These are phyloP conservation scores for Irpex sp. DNA, from an alignment of 1,284 basidiomycete species.

Conservation along the genomic window DNA sequence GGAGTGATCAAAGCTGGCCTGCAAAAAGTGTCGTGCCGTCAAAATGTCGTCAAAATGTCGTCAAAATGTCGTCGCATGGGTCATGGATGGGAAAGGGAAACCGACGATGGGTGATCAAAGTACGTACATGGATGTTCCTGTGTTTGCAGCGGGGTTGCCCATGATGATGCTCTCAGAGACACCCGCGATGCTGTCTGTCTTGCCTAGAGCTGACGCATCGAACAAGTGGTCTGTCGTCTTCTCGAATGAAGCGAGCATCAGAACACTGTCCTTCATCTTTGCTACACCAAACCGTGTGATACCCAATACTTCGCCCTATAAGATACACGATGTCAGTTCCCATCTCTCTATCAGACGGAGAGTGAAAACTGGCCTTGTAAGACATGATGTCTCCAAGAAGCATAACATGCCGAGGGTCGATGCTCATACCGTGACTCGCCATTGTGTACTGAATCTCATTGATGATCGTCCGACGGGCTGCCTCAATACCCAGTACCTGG, in stretches of 20 bases:
- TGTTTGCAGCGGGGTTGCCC: constrained; percentile 95
- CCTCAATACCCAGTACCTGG: constrained; percentile 95
- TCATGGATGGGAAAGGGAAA: neutral
- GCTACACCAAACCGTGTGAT: constrained; percentile 99
- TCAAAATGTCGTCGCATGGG: neutral
- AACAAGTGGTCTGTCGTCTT: constrained; percentile 99
- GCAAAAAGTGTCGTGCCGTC: constrained; percentile 1
- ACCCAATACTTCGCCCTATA: constrained; percentile 94
- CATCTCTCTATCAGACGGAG: neutral
- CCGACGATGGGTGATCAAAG: no score
- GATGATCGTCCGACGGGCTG: constrained; percentile 92
- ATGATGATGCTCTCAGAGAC: constrained; percentile 99
- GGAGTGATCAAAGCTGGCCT: constrained; percentile 59
- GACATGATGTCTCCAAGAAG: constrained; percentile 98
- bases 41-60: no score
- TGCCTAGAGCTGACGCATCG: constrained; percentile 95
- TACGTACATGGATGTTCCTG: constrained; percentile 90
- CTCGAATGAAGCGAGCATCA: constrained; percentile 99
- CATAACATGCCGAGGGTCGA: constrained; percentile 99
- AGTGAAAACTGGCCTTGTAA: constrained; percentile 70
- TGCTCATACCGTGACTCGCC: constrained; percentile 97
- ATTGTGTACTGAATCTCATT: constrained; percentile 98
- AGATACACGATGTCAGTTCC: neutral
- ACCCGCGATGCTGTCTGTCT: constrained; percentile 93
- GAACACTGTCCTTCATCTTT: constrained; percentile 99